Percentiles rank a stretch among this genome's conserved stretches.
phyloP scores from a whole-genome alignment of 2,329 filamentous ascomycete species.

The Neonectria magnoliae region DNA sequence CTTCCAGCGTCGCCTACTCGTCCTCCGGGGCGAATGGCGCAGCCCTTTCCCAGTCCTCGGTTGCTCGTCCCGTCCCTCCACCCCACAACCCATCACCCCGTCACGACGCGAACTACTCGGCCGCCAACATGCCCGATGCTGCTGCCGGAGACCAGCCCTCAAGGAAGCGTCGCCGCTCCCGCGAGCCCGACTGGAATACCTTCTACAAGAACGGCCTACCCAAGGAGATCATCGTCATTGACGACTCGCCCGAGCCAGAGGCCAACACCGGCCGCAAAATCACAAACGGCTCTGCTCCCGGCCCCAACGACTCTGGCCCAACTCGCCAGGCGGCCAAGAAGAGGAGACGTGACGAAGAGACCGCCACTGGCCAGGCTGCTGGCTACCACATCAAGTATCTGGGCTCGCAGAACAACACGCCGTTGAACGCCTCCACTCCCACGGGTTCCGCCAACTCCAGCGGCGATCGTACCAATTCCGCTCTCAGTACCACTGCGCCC shows the following conservation, averaged over 20 bases:
- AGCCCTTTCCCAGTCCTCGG: slow-evolving; percentile 44
- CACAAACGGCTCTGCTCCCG: slow-evolving; percentile 46
- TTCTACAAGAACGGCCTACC: slow-evolving; percentile 88
- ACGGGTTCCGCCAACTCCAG: slow-evolving; percentile 81
- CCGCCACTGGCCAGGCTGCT: slow-evolving; percentile 62
- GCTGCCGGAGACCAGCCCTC: slow-evolving; percentile 46
- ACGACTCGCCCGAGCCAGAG: slow-evolving; percentile 73
- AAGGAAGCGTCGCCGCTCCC: slow-evolving; percentile 66
- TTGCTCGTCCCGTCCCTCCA: slow-evolving; percentile 43
- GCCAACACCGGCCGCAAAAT: slow-evolving; percentile 54
- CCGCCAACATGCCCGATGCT: slow-evolving; percentile 42
- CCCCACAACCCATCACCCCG: slow-evolving; percentile 44
- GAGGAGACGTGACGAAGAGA: slow-evolving; percentile 73
- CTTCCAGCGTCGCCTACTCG: slow-evolving; percentile 45
- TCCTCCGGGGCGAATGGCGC: slow-evolving; percentile 46
- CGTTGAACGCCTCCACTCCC: slow-evolving; percentile 72
- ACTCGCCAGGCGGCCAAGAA: slow-evolving; percentile 72
- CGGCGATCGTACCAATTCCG: slow-evolving; percentile 84
- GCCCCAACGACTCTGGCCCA: slow-evolving; percentile 41
- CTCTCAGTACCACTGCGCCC: slow-evolving; percentile 84
- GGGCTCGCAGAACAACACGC: slow-evolving; percentile 76
- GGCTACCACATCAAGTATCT: slow-evolving; percentile 79
- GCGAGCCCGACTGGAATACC: slow-evolving; percentile 78
- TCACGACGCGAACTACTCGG: slow-evolving; percentile 41
- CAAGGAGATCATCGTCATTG: slow-evolving; percentile 87